These are phyloP conservation scores for Willaertia magna DNA, from an alignment of 208 protist genomes.

Conservation along the genomic window DNA sequence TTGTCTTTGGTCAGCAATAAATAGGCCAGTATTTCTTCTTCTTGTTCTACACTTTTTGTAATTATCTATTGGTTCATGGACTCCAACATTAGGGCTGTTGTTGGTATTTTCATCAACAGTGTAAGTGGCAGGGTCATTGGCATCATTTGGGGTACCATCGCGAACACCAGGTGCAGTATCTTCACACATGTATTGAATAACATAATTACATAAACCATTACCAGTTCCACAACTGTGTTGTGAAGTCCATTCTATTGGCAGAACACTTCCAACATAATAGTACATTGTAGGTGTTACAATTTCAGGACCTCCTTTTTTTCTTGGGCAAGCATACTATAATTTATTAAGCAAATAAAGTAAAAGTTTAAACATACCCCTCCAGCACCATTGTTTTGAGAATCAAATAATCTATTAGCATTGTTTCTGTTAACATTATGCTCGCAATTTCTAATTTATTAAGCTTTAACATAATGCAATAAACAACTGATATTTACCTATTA, in stretches of 20 bases:
- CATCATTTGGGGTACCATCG: conserved; percentile 28
- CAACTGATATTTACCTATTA: background rate
- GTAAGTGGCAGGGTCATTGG: conserved; percentile 1
- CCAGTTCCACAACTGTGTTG: conserved; percentile 31
- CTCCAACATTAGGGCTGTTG: conserved; percentile 25
- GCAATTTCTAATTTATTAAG: background rate
- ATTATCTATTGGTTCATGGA: conserved; percentile 40
- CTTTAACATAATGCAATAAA: background rate
- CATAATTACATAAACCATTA: conserved; percentile 37
- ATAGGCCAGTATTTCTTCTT: conserved; percentile 54
- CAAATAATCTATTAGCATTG: background rate
- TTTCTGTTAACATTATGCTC: background rate
- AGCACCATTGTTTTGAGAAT: background rate
- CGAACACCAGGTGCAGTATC: conserved; percentile 3
- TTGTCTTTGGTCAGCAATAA: conserved; percentile 48
- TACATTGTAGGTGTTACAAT: background rate
- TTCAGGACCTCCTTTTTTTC: background rate
- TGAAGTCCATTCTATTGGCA: conserved; percentile 30
- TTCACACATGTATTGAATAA: conserved; percentile 55
- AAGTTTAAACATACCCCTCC: background rate
- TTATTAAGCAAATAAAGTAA: background rate
- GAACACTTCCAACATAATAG: conserved; percentile 19
- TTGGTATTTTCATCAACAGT: background rate
- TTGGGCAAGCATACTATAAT: background rate
- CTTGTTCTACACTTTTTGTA: conserved; percentile 44